These are phyloP conservation scores for Kwoniella sp. DNA, from an alignment of 768 basidiomycete species.

Conservation along the genomic window DNA sequence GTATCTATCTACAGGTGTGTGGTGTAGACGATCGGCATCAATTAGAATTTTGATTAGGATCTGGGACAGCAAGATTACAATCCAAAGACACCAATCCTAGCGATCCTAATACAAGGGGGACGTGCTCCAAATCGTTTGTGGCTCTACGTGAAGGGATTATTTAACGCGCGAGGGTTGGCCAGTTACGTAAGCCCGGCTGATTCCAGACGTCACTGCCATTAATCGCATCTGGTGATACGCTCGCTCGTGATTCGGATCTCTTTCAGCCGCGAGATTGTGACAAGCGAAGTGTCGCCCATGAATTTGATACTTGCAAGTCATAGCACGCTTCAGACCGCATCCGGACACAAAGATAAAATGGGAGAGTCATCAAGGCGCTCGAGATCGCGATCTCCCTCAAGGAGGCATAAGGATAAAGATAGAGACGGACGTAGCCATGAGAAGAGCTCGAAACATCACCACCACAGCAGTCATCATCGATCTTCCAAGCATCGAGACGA, in stretches of 20 bases:
- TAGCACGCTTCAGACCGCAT: too few species aligned
- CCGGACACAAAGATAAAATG: constrained; percentile 13
- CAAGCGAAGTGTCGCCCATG: too few species aligned
- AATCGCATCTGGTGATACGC: not conserved
- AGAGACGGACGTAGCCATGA: constrained; percentile 7
- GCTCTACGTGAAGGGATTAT: constrained; percentile 5
- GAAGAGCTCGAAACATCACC: constrained; percentile 16
- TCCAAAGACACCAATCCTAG: not conserved
- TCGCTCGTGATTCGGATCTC: too few species aligned
- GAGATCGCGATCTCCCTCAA: constrained; percentile 25
- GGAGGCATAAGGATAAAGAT: constrained; percentile 17
- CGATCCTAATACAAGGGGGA: not conserved
- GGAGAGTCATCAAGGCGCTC: constrained; percentile 24
- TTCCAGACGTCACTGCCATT: constrained; percentile 9
- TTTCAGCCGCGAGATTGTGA: too few species aligned
- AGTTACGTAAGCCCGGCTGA: too few species aligned
- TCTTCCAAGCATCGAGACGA: constrained; percentile 19
- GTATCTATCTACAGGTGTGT: not conserved
- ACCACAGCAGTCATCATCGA: constrained; percentile 10
- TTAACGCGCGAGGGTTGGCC: too few species aligned
- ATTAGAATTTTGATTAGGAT: too few species aligned
- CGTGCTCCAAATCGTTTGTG: too few species aligned
- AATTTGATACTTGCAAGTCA: too few species aligned
- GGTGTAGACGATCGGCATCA: too few species aligned
- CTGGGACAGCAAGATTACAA: too few species aligned